Percentiles rank a stretch among this genome's conserved stretches.
phyloP scores from a whole-genome alignment of 257 asterid species.

The Solanum habrochaites region DNA sequence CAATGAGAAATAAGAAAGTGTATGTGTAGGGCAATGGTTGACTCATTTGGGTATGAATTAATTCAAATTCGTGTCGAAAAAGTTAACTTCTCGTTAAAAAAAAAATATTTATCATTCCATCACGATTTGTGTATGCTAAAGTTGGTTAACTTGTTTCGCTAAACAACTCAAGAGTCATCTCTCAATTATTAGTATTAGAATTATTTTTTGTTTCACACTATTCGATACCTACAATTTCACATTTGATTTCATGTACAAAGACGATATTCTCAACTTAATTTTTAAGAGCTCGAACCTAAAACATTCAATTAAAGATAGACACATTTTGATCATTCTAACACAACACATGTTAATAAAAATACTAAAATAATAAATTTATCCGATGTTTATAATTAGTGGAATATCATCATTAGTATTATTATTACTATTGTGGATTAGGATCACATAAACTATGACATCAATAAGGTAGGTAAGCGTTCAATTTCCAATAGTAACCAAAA shows the following conservation, averaged over 20 bases:
- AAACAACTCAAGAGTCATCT: background rate
- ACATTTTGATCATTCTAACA: no score
- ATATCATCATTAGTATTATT: background rate
- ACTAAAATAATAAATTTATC: no score
- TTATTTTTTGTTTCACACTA: background rate
- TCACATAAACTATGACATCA: background rate
- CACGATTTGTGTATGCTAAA: background rate
- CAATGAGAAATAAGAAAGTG: background rate
- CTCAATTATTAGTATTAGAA: background rate
- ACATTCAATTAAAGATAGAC: no score
- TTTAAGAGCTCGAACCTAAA: no score
- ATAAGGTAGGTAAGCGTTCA: no score
- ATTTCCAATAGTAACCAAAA: no score
- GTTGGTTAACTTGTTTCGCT: background rate
- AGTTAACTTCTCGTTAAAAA: no score
- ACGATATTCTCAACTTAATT: background rate
- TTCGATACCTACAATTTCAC: accelerated
- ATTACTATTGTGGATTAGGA: background rate
- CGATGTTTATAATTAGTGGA: background rate
- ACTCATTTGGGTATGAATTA: background rate
- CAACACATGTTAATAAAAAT: no score
- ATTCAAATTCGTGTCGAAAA: no score
- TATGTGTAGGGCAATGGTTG: background rate
- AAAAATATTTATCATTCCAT: no score
- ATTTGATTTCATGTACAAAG: background rate